A percentile compares a stretch with the other conserved stretches of the same genome.
Evolutionary conservation across 176 grass and related monocot genomes (phyloP).

Genomic region (Aegilops longissima): DNA sequence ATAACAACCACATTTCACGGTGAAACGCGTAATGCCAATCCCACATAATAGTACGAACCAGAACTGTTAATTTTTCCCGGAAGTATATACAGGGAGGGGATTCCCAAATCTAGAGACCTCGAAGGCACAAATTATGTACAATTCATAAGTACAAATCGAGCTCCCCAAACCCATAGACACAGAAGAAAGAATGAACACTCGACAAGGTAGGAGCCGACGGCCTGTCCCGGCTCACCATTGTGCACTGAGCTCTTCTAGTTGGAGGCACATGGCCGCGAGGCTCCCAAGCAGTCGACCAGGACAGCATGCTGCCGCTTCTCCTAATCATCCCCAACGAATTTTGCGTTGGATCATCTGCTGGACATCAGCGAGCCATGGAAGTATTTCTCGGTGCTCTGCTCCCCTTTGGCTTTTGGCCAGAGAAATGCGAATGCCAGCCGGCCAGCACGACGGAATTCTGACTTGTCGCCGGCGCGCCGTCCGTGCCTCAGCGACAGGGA

Average conservation of each 20-base stretch:
- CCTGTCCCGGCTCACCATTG: background rate
- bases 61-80: background rate
- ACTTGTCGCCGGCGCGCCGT: background rate
- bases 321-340: background rate
- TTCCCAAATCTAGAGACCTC: background rate
- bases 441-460: background rate
- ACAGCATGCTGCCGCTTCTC: background rate
- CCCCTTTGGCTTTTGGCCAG: background rate
- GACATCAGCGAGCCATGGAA: background rate
- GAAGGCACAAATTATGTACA: slow-evolving; percentile 38
- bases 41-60: background rate
- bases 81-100: slow-evolving; percentile 4
- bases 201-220: background rate
- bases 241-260: background rate
- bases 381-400: background rate
- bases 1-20: too few relatives aligned
- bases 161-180: background rate
- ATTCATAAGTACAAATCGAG: background rate
- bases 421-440: background rate
- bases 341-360: background rate
- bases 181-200: background rate
- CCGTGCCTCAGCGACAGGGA: background rate
- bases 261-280: background rate
- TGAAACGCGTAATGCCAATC: too few relatives aligned
- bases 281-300: background rate